These are phyloP conservation scores for Fagopyrum esculentum DNA, from an alignment of 148 eudicot genomes.

Conservation along the genomic window DNA sequence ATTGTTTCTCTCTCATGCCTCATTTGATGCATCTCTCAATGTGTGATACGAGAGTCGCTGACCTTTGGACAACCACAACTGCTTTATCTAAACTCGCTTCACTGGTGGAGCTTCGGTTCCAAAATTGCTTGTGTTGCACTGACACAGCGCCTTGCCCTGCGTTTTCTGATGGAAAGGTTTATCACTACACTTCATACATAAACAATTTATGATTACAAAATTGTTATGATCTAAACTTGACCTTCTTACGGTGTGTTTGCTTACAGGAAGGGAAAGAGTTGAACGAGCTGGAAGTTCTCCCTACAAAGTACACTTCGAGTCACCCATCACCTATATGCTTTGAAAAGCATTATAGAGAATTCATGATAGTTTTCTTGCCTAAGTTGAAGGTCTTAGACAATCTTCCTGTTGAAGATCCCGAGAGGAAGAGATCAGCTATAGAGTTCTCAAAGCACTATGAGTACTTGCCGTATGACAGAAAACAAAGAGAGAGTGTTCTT, in stretches of 20 bases:
- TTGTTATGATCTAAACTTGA: background rate
- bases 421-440: constrained; percentile 37
- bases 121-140: constrained; percentile 52
- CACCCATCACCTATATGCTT: constrained; percentile 86
- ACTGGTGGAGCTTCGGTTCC: constrained; percentile 56
- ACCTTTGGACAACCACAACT: constrained; percentile 54
- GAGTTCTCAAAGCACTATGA: constrained; percentile 46
- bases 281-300: constrained; percentile 11
- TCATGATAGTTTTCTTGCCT: constrained; percentile 67
- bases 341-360: constrained; percentile 76
- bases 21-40: constrained; percentile 54
- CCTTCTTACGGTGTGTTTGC: constrained; percentile 17
- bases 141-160: constrained; percentile 55
- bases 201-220: background rate
- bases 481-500: constrained; percentile 36
- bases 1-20: constrained; percentile 55
- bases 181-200: background rate
- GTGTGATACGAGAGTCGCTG: constrained; percentile 51
- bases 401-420: constrained; percentile 43
- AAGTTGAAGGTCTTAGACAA: constrained; percentile 57
- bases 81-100: constrained; percentile 51
- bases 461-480: constrained; percentile 53
- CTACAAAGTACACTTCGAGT: constrained; percentile 43
- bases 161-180: constrained; percentile 10
- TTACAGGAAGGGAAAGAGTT: constrained; percentile 26